Evolutionary conservation across 2,329 filamentous ascomycete genomes (phyloP), one percentile per base, ranked within the genome.

Genomic region (Ophiostoma himal-ulmi): DNA sequence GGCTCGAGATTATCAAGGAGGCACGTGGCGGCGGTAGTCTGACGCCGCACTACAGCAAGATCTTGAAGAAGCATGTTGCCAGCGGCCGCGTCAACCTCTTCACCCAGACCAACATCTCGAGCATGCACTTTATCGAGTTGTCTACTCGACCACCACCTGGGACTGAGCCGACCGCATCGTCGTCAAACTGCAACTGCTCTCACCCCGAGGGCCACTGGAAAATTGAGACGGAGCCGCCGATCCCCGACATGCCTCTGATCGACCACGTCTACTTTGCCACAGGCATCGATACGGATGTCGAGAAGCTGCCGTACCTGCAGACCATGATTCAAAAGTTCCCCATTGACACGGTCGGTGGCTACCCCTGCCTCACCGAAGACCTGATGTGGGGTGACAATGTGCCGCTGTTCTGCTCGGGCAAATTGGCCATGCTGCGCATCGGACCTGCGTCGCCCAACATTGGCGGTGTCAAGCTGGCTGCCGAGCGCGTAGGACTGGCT

Each of bases 231-330:
- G 80, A 84, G 3, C 87, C 88, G 0, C 79, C 83, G 0, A 81
- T 87, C 17, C n/a, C 52, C n/a, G 79, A 78, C 3, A 77, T 91
- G 13, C 88, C 89, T 0, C 78, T 80, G 0, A 83, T 89, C 67
- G 83, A 93, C 77, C 91, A 90, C 78, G 86, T 93, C 73, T 91
- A 91, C 78, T 92, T 90, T 75, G 91, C 91, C 17, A 94, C 91
- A 0, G 91, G 91, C 0, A 85, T 91, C 54, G 83, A 87, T 67
- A 86, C 87, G 0, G 83, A 93, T 73, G 85, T 92, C 36, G 76
- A 79, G 1, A 82, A 82, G 1, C 81, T 93, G 30, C 84, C 88
- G 0, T 88, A 88, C 70, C 79, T 94, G 14, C 79, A 86, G 70
- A 84, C 81, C 0, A 85, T 94, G 76, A 78, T 85, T 10, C 73